Base-by-base conservation (phyloP, 495 filamentous ascomycete species). In the Alectoria sarmentosa region DNA sequence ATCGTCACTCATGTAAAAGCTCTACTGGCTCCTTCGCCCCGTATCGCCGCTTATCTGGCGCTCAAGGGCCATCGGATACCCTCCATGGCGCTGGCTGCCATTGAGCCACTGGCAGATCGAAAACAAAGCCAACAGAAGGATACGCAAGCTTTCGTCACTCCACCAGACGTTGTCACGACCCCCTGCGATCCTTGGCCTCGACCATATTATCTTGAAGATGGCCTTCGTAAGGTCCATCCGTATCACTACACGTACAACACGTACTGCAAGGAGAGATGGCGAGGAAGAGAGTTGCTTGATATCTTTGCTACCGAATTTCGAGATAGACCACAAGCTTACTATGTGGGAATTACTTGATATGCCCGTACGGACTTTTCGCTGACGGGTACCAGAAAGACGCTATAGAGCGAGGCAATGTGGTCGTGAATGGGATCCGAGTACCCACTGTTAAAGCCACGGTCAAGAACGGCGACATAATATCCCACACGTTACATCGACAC, bases 231-330 rank as follows among this genome's bases (percentile, higher is more conserved):
- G 39, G 90, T 96, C 19, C 78, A 80, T n/a, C 93, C 92, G 8
- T 97, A 97, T 71, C 83, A 94, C 71, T 97, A 83, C 72, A 96
- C 94, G 4, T 98, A 96, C 75, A 96, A 96, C 70, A 96, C 92
- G 3, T 90, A 84, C 74, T 92, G 88, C 77, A 97, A 96, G 72
- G 83, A 94, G 77, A 82, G 91, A 74, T 96, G 91, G 92, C 82
- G 90, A 61, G 90, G 86, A 62, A 79, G 88, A 36, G 76, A 80
- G 49, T 72, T 96, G 34, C 76, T 95, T 57, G 90, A 96, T 38
- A 86, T 96, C 55, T 96, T 96, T 73, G 76, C 81, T 32, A 83
- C 82, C 66, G 92, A 96, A 74, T 96, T 97, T 72, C 82, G 92
- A 63, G 92, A 98, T 76, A 82, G 93, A 17, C 85, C 90, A 9